A percentile compares a stretch with the other conserved stretches of the same genome.
Conservation (phyloP, 2,329 filamentous ascomycete species). For the Penicillium janthinellum region DNA sequence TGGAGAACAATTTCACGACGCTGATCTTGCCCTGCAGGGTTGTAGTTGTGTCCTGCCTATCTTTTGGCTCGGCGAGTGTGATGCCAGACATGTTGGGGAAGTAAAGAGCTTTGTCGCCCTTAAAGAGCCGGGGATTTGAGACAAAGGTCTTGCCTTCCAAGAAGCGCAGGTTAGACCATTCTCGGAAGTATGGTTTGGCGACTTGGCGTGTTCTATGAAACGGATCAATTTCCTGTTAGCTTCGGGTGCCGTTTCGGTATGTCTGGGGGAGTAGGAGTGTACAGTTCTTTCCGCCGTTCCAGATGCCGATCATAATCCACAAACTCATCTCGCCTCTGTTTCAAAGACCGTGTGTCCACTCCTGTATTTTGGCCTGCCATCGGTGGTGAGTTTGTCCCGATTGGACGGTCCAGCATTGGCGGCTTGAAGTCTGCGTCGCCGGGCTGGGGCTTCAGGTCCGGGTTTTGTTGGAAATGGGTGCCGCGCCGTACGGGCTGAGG, state of each 20-base stretch:
- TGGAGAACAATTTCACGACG: slow-evolving; percentile 79
- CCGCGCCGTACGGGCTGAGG: slow-evolving; percentile 14
- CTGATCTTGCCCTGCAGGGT: slow-evolving; percentile 72
- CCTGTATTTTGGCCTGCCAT: slow-evolving; percentile 79
- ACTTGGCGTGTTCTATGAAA: slow-evolving; percentile 68
- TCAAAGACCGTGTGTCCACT: slow-evolving; percentile 66
- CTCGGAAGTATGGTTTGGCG: slow-evolving; percentile 88
- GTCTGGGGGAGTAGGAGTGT: slow-evolving; percentile 29
- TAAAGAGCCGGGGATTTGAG: slow-evolving; percentile 81
- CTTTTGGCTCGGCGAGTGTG: slow-evolving; percentile 66
- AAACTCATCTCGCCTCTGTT: slow-evolving; percentile 75
- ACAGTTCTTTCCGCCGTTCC: slow-evolving; percentile 73
- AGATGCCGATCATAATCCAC: slow-evolving; percentile 84
- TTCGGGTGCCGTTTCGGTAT: neutral
- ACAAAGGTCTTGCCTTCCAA: slow-evolving; percentile 88
- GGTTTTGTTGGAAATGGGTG: slow-evolving; percentile 35
- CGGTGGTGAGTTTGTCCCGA: slow-evolving; percentile 77
- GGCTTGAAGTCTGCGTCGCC: slow-evolving; percentile 53
- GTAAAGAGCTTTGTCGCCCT: slow-evolving; percentile 77
- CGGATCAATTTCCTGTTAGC: neutral
- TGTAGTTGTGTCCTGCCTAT: slow-evolving; percentile 70
- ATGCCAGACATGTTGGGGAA: slow-evolving; percentile 89
- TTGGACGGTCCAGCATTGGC: slow-evolving; percentile 66
- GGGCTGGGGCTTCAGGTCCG: slow-evolving; percentile 26
- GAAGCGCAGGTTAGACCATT: slow-evolving; percentile 86